Percentiles rank a stretch among this genome's conserved stretches.
These are phyloP conservation scores for Ophiosphaerella narmari DNA, from an alignment of 2,329 filamentous ascomycete species.

Conservation along the genomic window DNA sequence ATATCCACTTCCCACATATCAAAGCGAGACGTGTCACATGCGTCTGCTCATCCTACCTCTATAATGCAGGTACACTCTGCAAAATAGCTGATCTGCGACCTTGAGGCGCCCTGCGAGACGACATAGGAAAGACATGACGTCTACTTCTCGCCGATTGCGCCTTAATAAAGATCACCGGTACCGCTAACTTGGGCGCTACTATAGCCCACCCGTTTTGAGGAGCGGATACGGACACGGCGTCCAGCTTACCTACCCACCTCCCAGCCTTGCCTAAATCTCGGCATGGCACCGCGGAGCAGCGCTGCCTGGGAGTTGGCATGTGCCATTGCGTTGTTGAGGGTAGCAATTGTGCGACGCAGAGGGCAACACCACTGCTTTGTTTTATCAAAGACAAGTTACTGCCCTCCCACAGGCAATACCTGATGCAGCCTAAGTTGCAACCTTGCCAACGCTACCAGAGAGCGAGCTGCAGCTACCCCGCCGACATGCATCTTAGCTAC, in stretches of 20 bases:
- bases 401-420: background rate
- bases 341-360: too few relatives aligned
- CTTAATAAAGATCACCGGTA: constrained; percentile 1
- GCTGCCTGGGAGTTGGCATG: background rate
- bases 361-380: background rate
- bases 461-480: constrained; percentile 12
- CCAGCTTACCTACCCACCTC: background rate
- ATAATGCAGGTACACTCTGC: too few relatives aligned
- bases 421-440: constrained; percentile 1
- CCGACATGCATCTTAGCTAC: constrained; percentile 1
- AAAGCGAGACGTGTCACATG: too few relatives aligned
- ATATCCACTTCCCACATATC: background rate
- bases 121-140: constrained; percentile 5
- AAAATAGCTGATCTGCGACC: too few relatives aligned
- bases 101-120: too few relatives aligned
- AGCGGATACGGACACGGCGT: background rate
- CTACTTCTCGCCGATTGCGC: constrained; percentile 8
- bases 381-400: background rate
- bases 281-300: background rate
- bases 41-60: too few relatives aligned
- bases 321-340: too few relatives aligned
- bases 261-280: background rate
- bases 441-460: background rate
- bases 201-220: background rate
- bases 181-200: background rate